Conservation (phyloP, 2,329 filamentous ascomycete genomes). For the Trematosphaeria pertusa region DNA sequence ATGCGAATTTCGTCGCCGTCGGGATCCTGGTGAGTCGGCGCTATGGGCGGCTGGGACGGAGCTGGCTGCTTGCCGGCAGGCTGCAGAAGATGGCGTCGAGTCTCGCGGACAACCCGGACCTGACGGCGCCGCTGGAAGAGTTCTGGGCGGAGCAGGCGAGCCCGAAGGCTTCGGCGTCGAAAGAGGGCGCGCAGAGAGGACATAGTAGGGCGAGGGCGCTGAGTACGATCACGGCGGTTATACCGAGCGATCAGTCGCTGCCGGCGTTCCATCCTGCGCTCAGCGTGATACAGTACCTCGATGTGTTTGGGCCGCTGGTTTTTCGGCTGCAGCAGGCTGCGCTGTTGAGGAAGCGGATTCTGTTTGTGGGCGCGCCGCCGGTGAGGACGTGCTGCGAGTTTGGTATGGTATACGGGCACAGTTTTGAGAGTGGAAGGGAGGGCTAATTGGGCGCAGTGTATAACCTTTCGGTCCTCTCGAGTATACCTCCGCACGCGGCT, state of each 20-base stretch:
- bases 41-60: slow-evolving; percentile 82
- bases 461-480: slow-evolving; percentile 89
- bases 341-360: slow-evolving; percentile 82
- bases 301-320: slow-evolving; percentile 86
- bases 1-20: slow-evolving; percentile 92
- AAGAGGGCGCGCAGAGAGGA: slow-evolving; percentile 16
- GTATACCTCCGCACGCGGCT: slow-evolving; percentile 77
- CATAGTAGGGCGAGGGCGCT: slow-evolving; percentile 44
- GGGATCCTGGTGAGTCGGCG: slow-evolving; percentile 87
- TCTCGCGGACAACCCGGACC: slow-evolving; percentile 69
- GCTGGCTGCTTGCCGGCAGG: slow-evolving; percentile 83
- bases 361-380: slow-evolving; percentile 85
- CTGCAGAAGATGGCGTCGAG: slow-evolving; percentile 73
- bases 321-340: slow-evolving; percentile 91
- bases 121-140: slow-evolving; percentile 70
- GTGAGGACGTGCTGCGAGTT: slow-evolving; percentile 88
- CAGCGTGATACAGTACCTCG: slow-evolving; percentile 77
- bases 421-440: too few relatives aligned
- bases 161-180: slow-evolving; percentile 5
- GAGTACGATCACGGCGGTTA: slow-evolving; percentile 63
- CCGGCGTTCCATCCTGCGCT: slow-evolving; percentile 85
- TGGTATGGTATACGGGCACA: too few relatives aligned
- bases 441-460: slow-evolving; percentile 69
- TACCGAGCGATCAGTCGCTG: slow-evolving; percentile 69
- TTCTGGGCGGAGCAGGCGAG: slow-evolving; percentile 75